Conservation (phyloP, 2,329 filamentous ascomycete species). For the Alternaria incomplexa region DNA sequence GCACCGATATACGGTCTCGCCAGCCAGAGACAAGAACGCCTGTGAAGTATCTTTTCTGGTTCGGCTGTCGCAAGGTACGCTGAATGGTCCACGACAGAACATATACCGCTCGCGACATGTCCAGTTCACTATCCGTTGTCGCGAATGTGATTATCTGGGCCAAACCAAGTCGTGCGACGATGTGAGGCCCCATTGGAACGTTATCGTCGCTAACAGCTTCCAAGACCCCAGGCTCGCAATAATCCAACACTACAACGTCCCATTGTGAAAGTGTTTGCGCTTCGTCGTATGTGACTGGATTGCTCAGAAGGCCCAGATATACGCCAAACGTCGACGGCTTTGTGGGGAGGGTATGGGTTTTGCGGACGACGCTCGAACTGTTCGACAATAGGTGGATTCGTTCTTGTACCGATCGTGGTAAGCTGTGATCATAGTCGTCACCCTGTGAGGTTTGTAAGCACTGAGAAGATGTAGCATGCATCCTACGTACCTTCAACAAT, state of each 20-base stretch:
- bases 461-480: not conserved
- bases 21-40: slow-evolving; percentile 44
- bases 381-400: slow-evolving; percentile 34
- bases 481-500: slow-evolving; percentile 23
- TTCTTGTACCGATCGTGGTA: slow-evolving; percentile 40
- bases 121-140: slow-evolving; percentile 29
- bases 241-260: slow-evolving; percentile 43
- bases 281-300: slow-evolving; percentile 35
- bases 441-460: slow-evolving; percentile 22
- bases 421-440: slow-evolving; percentile 13
- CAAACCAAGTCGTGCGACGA: slow-evolving; percentile 43
- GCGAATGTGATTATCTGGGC: slow-evolving; percentile 28
- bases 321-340: slow-evolving; percentile 46
- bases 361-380: slow-evolving; percentile 25
- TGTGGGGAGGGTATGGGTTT: slow-evolving; percentile 22
- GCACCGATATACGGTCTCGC: slow-evolving; percentile 35
- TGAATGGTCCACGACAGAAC: slow-evolving; percentile 33
- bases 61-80: slow-evolving; percentile 29
- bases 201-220: slow-evolving; percentile 35
- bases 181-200: slow-evolving; percentile 34
- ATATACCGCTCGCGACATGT: slow-evolving; percentile 34
- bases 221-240: slow-evolving; percentile 36
- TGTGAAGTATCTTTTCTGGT: slow-evolving; percentile 38
- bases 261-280: slow-evolving; percentile 37
- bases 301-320: slow-evolving; percentile 39